Evolutionary conservation across 441 rosid genomes (phyloP).

Genomic region (Codiaeum variegatum): DNA sequence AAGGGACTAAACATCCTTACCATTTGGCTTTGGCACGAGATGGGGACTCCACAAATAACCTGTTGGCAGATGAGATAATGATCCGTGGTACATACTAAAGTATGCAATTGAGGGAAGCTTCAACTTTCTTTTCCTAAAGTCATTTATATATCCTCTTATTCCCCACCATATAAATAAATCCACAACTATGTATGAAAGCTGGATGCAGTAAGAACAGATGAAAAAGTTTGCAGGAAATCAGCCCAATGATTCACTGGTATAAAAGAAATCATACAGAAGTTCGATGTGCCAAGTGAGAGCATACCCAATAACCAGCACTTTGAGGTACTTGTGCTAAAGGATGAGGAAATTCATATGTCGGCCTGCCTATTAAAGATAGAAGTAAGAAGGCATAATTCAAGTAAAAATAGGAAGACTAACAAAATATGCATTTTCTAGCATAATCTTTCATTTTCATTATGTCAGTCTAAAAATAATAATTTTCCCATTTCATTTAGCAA

Average conservation of each 20-base stretch:
- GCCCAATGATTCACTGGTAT: slow-evolving; percentile 4
- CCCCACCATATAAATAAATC: slow-evolving; percentile 99
- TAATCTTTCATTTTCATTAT: neutral
- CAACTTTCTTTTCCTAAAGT: slow-evolving; percentile 79
- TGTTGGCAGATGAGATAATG: slow-evolving; percentile 91
- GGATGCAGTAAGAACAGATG: slow-evolving; percentile 31
- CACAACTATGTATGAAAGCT: slow-evolving; percentile 89
- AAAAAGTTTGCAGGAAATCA: slow-evolving; percentile 10
- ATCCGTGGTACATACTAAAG: slow-evolving; percentile 91
- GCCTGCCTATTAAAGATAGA: slow-evolving; percentile 84
- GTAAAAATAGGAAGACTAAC: slow-evolving; percentile 11
- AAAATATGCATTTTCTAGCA: neutral
- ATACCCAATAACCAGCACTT: slow-evolving; percentile 98
- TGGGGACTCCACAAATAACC: slow-evolving; percentile 99
- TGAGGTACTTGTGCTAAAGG: slow-evolving; percentile 96
- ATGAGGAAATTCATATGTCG: slow-evolving; percentile 93
- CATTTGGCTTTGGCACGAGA: slow-evolving; percentile 93
- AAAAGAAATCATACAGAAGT: neutral
- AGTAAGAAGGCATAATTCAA: slow-evolving; percentile 44
- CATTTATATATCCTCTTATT: slow-evolving; percentile 86
- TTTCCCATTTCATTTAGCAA: slow-evolving; percentile 3
- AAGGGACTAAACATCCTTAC: slow-evolving; percentile 33
- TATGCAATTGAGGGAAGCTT: slow-evolving; percentile 88
- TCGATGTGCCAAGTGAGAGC: slow-evolving; percentile 18
- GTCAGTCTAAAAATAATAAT: slow-evolving; percentile 1